A percentile compares a stretch with the other conserved stretches of the same genome.
phyloP scores from a whole-genome alignment of 2,329 filamentous ascomycete genomes.

The Aulographum hederae region DNA sequence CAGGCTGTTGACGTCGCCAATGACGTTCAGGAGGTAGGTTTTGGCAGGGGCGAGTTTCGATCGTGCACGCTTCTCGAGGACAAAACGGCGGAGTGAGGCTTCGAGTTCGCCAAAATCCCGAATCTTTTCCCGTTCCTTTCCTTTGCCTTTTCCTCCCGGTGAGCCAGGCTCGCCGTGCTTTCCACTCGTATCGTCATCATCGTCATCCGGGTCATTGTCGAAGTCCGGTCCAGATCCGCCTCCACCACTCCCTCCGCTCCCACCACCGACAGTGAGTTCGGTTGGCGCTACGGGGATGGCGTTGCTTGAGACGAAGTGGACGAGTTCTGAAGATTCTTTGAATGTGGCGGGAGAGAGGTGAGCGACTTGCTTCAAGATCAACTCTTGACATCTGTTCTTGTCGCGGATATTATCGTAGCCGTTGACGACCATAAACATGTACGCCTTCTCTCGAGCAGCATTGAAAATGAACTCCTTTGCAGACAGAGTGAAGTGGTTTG shows the following conservation, averaged over 20 bases:
- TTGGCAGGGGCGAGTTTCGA: conserved; percentile 92
- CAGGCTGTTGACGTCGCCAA: conserved; percentile 69
- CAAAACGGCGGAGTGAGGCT: conserved; percentile 74
- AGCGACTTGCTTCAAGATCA: conserved; percentile 78
- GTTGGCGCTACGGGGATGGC: conserved; percentile 60
- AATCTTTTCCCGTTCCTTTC: conserved; percentile 58
- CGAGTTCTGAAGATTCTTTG: conserved; percentile 82
- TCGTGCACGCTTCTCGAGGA: conserved; percentile 83
- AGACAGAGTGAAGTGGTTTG: conserved; percentile 93
- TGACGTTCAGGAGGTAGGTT: conserved; percentile 85
- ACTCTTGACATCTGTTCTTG: conserved; percentile 76
- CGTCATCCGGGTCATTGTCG: conserved; percentile 27
- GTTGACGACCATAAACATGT: conserved; percentile 98
- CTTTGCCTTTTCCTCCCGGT: conserved; percentile 55
- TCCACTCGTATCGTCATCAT: conserved; percentile 35
- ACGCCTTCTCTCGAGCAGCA: conserved; percentile 89
- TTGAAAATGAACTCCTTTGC: conserved; percentile 97
- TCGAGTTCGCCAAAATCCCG: conserved; percentile 83
- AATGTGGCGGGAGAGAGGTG: conserved; percentile 79
- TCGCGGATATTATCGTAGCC: conserved; percentile 89
- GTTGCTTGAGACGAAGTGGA: conserved; percentile 96
- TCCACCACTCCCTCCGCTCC: conserved; percentile 31
- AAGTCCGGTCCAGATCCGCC: conserved; percentile 7
- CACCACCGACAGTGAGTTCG: conserved; percentile 35
- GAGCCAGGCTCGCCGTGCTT: conserved; percentile 29